These are phyloP conservation scores for Fusarium palustre DNA, from an alignment of 2,329 filamentous ascomycete genomes.

Conservation along the genomic window DNA sequence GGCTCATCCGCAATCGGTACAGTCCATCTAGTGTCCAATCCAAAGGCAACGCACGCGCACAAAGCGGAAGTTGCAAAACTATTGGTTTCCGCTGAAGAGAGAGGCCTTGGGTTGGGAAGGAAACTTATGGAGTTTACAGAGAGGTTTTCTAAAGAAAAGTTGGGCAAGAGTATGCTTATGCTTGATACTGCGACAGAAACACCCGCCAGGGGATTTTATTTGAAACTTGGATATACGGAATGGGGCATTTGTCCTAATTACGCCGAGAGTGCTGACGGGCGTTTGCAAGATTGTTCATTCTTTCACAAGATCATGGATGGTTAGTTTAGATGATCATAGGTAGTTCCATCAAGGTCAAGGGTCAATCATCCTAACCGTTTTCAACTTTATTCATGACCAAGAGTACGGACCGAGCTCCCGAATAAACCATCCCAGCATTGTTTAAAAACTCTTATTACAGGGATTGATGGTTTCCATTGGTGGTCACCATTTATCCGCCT, in stretches of 20 bases:
- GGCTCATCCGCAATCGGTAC: background rate
- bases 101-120: background rate
- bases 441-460: background rate
- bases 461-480: slow-evolving; percentile 14
- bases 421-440: background rate
- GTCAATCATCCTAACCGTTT: background rate
- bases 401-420: background rate
- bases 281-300: background rate
- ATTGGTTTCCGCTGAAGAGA: accelerated
- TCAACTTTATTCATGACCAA: background rate
- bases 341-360: background rate
- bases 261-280: background rate
- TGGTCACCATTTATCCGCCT: slow-evolving; percentile 24
- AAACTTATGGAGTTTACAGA: slow-evolving; percentile 3
- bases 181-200: slow-evolving; percentile 1
- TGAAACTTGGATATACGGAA: background rate
- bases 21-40: background rate
- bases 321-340: background rate
- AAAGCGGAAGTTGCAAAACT: slow-evolving; percentile 3
- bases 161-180: slow-evolving; percentile 8
- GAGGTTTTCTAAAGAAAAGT: background rate
- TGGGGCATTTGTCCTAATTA: slow-evolving; percentile 8
- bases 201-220: background rate
- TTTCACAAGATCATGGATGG: background rate
- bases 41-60: background rate